These are phyloP conservation scores for Neocatenulostroma microsporum DNA, from an alignment of 2,329 filamentous ascomycete genomes.

Conservation along the genomic window DNA sequence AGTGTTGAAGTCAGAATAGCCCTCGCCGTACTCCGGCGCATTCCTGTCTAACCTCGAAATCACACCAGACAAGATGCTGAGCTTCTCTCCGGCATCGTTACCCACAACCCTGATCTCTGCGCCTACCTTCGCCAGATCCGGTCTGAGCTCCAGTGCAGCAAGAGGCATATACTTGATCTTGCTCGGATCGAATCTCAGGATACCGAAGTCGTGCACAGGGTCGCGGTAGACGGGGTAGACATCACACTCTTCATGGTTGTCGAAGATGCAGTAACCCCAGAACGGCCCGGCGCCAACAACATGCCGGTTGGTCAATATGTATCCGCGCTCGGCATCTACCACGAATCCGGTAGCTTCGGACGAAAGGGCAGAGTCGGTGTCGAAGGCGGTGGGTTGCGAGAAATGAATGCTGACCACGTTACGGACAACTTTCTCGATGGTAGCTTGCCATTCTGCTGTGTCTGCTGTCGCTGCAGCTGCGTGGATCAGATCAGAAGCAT, in stretches of 20 bases:
- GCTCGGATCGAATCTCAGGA: conserved; percentile 90
- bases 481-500: conserved; percentile 31
- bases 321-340: conserved; percentile 85
- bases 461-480: conserved; percentile 48
- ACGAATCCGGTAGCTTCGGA: conserved; percentile 98
- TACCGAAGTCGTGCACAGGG: conserved; percentile 96
- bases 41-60: conserved; percentile 95
- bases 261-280: conserved; percentile 97
- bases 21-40: conserved; percentile 94
- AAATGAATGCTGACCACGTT: conserved; percentile 99
- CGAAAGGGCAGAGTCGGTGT: conserved; percentile 88
- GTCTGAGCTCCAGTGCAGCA: conserved; percentile 67
- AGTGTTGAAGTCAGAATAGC: conserved; percentile 94
- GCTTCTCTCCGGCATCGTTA: conserved; percentile 96
- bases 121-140: conserved; percentile 79
- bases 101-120: conserved; percentile 94
- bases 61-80: conserved; percentile 94
- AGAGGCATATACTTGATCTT: conserved; percentile 97
- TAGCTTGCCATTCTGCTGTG: conserved; percentile 87
- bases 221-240: conserved; percentile 96
- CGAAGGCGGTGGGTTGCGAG: conserved; percentile 95
- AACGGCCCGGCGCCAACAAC: conserved; percentile 94
- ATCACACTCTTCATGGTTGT: conserved; percentile 95
- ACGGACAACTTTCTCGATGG: conserved; percentile 86
- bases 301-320: conserved; percentile 56